Conservation (phyloP, 169 alveolate species). For the Eimeria maxima region DNA sequence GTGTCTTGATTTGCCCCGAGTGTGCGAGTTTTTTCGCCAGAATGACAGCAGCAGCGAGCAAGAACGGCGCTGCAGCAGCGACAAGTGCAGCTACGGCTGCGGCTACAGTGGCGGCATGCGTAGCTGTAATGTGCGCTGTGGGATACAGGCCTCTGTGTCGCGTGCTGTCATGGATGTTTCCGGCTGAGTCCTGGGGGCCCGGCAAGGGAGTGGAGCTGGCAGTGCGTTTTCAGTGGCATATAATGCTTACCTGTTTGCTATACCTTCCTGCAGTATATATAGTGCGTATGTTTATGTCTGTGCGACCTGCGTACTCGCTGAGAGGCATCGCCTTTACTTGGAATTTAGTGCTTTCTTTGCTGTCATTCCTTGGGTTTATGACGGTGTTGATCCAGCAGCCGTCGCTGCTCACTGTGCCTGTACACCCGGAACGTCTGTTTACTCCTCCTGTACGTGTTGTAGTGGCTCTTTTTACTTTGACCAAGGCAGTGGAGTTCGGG, state of each 20-base stretch:
- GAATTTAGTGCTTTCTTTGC: slow-evolving; percentile 60
- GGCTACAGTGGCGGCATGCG: slow-evolving; percentile 34
- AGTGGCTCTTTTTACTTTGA: slow-evolving; percentile 85
- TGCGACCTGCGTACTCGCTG: slow-evolving; percentile 66
- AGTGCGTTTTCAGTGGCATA: slow-evolving; percentile 51
- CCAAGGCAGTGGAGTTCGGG: slow-evolving; percentile 89
- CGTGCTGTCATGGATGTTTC: slow-evolving; percentile 17
- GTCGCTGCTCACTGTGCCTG: slow-evolving; percentile 21
- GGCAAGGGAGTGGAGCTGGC: slow-evolving; percentile 87
- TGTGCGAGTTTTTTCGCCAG: neutral
- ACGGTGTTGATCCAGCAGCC: slow-evolving; percentile 76
- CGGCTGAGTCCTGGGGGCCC: slow-evolving; percentile 77
- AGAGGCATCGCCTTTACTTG: slow-evolving; percentile 59
- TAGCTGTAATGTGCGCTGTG: slow-evolving; percentile 28
- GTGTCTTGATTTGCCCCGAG: neutral
- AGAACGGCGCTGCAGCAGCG: slow-evolving; percentile 27
- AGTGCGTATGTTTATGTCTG: slow-evolving; percentile 83
- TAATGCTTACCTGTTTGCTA: slow-evolving; percentile 80
- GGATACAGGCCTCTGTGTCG: slow-evolving; percentile 45
- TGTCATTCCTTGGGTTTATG: slow-evolving; percentile 73
- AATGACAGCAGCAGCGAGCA: slow-evolving; percentile 15
- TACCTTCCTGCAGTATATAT: slow-evolving; percentile 85
- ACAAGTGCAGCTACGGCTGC: slow-evolving; percentile 45
- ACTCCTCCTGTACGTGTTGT: slow-evolving; percentile 86
- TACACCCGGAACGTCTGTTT: slow-evolving; percentile 70